phyloP scores from a whole-genome alignment of 2,329 filamentous ascomycete genomes.

The Hirsutella thompsonii region DNA sequence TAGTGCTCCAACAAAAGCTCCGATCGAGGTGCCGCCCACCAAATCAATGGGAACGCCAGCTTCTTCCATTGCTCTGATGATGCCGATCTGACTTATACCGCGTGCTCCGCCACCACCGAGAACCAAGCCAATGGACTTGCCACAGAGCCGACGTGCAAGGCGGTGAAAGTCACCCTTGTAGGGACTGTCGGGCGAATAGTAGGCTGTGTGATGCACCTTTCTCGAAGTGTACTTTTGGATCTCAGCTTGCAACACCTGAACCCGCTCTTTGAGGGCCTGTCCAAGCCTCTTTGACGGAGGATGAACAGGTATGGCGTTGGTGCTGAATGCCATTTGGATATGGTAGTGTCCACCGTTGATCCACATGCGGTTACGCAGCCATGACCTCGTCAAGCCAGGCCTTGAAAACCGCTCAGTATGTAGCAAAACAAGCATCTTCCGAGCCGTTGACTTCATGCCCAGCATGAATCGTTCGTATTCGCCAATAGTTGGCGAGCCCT shows the following conservation, averaged over 20 bases:
- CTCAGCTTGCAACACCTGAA: conserved; percentile 89
- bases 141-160: conserved; percentile 76
- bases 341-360: conserved; percentile 97
- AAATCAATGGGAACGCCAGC: conserved; percentile 93
- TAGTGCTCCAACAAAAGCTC: conserved; percentile 84
- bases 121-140: conserved; percentile 88
- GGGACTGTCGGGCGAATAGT: conserved; percentile 83
- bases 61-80: conserved; percentile 91
- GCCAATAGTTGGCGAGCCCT: conserved; percentile 78
- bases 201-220: conserved; percentile 74
- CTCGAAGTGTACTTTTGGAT: conserved; percentile 96
- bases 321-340: conserved; percentile 84
- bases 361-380: conserved; percentile 90
- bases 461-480: conserved; percentile 95
- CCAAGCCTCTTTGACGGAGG: conserved; percentile 67
- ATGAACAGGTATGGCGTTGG: conserved; percentile 63
- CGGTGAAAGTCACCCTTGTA: conserved; percentile 97
- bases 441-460: conserved; percentile 91
- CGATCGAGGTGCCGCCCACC: conserved; percentile 90
- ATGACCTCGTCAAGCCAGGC: conserved; percentile 73
- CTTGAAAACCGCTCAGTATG: conserved; percentile 81
- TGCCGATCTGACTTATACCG: conserved; percentile 84
- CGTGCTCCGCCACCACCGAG: conserved; percentile 87
- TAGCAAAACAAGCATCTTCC: conserved; percentile 82
- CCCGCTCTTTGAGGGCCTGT: conserved; percentile 76